A percentile compares a stretch with the other conserved stretches of the same genome.
Conservation (phyloP, 2,329 filamentous ascomycete species). For the Calcarisporium arbuscula region DNA sequence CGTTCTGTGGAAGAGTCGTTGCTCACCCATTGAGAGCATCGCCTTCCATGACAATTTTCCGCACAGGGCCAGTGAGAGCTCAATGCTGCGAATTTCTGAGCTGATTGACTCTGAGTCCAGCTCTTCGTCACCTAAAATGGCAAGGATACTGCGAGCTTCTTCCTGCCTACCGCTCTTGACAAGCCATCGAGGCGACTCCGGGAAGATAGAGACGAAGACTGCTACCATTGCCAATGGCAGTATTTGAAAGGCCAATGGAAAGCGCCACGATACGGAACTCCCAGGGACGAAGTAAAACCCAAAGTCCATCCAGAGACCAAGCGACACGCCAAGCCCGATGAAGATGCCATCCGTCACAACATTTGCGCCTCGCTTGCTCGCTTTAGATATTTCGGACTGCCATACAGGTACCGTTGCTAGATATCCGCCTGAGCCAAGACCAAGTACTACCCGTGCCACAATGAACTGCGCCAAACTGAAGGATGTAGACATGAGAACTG, state of each 20-base stretch:
- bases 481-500: conserved; percentile 47
- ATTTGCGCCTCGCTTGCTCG: conserved; percentile 42
- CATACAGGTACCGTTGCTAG: conserved; percentile 48
- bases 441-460: conserved; percentile 43
- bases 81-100: conserved; percentile 9
- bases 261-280: conserved; percentile 33
- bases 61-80: conserved; percentile 10
- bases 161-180: conserved; percentile 25
- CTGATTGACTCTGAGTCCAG: conserved; percentile 4
- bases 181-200: conserved; percentile 31
- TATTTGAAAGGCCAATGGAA: conserved; percentile 41
- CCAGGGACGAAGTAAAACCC: conserved; percentile 25
- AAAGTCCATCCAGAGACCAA: conserved; percentile 39
- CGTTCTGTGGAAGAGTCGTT: conserved; percentile 9
- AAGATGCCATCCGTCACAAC: conserved; percentile 44
- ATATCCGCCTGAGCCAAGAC: conserved; percentile 46
- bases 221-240: conserved; percentile 38
- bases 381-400: conserved; percentile 45
- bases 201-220: conserved; percentile 30
- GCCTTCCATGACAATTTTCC: conserved; percentile 10
- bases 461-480: conserved; percentile 28
- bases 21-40: conserved; percentile 10
- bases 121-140: conserved; percentile 15
- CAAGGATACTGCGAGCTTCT: conserved; percentile 46
- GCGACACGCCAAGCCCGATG: no score